Percentiles rank a stretch among this genome's conserved stretches.
Conservation (phyloP, 345 rosid species). For the Rhizophora mangle region DNA sequence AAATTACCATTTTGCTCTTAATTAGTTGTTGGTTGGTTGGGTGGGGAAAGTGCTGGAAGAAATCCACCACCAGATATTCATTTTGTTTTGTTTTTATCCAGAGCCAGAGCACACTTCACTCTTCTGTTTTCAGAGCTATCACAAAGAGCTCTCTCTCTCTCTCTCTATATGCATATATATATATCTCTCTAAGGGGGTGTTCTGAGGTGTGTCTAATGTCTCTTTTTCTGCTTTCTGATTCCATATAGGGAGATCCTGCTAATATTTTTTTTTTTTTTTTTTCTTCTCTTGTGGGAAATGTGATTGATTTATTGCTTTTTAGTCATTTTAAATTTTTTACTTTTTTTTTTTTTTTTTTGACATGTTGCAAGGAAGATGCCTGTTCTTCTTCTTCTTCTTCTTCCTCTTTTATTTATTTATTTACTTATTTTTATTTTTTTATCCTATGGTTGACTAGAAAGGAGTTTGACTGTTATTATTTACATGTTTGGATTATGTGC, state of each 20-base stretch:
- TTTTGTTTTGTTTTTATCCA: background rate
- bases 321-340: too few species aligned
- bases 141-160: background rate
- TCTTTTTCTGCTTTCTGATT: background rate
- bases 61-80: too few species aligned
- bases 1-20: too few species aligned
- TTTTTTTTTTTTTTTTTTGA: too few species aligned
- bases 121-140: background rate
- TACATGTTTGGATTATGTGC: background rate
- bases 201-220: constrained; percentile 18
- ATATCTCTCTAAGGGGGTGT: too few species aligned
- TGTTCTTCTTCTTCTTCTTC: background rate
- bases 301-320: background rate
- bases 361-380: background rate
- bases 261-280: background rate
- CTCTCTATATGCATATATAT: too few species aligned
- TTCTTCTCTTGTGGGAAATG: background rate
- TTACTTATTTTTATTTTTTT: too few species aligned
- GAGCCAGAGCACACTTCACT: background rate
- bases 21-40: too few species aligned
- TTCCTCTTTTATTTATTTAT: too few species aligned
- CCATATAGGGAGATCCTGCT: too few species aligned
- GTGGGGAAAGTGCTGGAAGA: too few species aligned
- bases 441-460: background rate
- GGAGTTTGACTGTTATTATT: background rate